A percentile compares a stretch with the other conserved stretches of the same genome.
Evolutionary conservation across 257 asterid genomes (phyloP).

Genomic region (Rhazya stricta): DNA sequence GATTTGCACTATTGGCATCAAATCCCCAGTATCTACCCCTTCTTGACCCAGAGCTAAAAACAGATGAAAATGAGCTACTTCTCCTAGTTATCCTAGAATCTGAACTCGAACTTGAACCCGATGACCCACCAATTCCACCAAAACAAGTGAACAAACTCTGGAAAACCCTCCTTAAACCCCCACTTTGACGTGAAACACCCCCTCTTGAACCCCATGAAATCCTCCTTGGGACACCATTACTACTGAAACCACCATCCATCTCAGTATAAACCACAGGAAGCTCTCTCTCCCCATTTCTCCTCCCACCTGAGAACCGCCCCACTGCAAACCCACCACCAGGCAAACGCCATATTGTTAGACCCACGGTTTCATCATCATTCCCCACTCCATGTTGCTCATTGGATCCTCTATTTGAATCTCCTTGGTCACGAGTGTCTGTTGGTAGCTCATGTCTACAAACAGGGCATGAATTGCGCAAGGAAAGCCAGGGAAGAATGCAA

Average conservation of each 20-base stretch:
- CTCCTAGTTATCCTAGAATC: slow-evolving; percentile 48
- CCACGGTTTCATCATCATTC: slow-evolving; percentile 57
- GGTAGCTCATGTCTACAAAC: slow-evolving; percentile 79
- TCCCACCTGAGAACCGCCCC: slow-evolving; percentile 75
- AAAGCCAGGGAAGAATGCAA: slow-evolving; percentile 80
- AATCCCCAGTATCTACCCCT: slow-evolving; percentile 47
- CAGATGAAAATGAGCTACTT: slow-evolving; percentile 41
- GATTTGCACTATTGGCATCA: slow-evolving; percentile 29
- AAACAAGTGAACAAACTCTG: slow-evolving; percentile 56
- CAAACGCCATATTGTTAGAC: slow-evolving; percentile 80
- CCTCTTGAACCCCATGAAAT: slow-evolving; percentile 72
- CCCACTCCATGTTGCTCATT: slow-evolving; percentile 28
- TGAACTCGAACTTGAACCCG: slow-evolving; percentile 41
- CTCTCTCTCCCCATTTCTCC: slow-evolving; percentile 84
- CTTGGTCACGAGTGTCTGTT: slow-evolving; percentile 30
- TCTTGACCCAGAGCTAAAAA: slow-evolving; percentile 44
- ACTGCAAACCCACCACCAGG: slow-evolving; percentile 95
- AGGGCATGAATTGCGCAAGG: slow-evolving; percentile 73
- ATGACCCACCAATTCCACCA: slow-evolving; percentile 42
- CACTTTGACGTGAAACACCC: slow-evolving; percentile 41
- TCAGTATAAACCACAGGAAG: slow-evolving; percentile 85
- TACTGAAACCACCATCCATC: slow-evolving; percentile 81
- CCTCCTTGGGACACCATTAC: slow-evolving; percentile 66
- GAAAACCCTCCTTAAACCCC: slow-evolving; percentile 57
- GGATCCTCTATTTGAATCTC: slow-evolving; percentile 27